A percentile compares a stretch with the other conserved stretches of the same genome.
These are phyloP conservation scores for Blattamonas nauphoetae DNA, from an alignment of 78 protist genomes.

Conservation along the genomic window DNA sequence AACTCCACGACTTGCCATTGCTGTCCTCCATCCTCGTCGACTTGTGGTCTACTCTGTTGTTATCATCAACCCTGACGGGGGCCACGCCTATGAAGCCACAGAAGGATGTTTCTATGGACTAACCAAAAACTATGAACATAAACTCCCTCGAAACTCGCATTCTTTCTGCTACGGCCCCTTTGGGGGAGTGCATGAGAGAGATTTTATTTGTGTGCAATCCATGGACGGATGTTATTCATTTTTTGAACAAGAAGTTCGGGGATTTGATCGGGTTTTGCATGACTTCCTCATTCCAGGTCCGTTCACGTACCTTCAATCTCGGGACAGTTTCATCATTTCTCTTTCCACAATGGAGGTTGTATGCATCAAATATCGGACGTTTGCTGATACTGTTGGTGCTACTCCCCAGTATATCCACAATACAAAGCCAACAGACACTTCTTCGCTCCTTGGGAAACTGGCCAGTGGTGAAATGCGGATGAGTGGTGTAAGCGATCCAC, in stretches of 20 bases:
- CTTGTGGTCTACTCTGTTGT: conserved; percentile 29
- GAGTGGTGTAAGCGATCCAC: neutral
- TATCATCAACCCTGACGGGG: neutral
- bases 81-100: neutral
- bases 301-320: conserved; percentile 14
- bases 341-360: conserved; percentile 33
- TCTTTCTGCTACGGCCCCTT: conserved; percentile 32
- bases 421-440: neutral
- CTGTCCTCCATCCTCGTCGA: conserved; percentile 38
- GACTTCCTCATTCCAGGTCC: conserved; percentile 51
- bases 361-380: conserved; percentile 4
- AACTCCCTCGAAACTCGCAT: conserved; percentile 23
- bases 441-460: neutral
- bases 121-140: conserved; percentile 3
- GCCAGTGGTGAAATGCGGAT: neutral
- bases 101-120: neutral
- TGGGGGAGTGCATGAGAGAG: conserved; percentile 28
- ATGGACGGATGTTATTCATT: conserved; percentile 44
- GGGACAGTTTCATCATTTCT: conserved; percentile 28
- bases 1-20: conserved; percentile 14
- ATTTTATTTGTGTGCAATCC: conserved; percentile 43
- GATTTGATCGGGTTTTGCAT: conserved; percentile 21
- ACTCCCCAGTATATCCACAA: neutral
- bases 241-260: conserved; percentile 28
- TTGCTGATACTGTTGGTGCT: neutral